These are phyloP conservation scores for Tuber microsphaerosporum DNA, from an alignment of 495 filamentous ascomycete species.

Conservation along the genomic window DNA sequence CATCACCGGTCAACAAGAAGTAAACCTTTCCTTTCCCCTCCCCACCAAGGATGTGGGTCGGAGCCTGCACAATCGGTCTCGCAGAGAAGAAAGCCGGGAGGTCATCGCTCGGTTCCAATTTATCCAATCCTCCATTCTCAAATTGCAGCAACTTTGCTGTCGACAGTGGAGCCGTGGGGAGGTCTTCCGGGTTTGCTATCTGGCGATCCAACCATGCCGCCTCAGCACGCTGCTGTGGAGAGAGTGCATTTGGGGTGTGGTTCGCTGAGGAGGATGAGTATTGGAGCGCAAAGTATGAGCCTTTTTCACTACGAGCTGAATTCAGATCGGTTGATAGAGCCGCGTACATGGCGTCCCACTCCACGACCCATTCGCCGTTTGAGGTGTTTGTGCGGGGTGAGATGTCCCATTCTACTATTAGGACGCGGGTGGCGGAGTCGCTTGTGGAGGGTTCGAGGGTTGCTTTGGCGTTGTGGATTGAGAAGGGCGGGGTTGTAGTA, in stretches of 20 bases:
- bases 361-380: constrained; percentile 38
- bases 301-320: constrained; percentile 37
- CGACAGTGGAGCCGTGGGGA: constrained; percentile 30
- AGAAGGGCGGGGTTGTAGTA: constrained; percentile 5
- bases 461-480: constrained; percentile 22
- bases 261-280: constrained; percentile 17
- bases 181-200: constrained; percentile 7
- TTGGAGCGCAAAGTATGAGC: constrained; percentile 38
- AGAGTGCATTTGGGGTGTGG: constrained; percentile 19
- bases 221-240: constrained; percentile 18
- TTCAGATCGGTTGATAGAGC: constrained; percentile 26
- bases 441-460: constrained; percentile 23
- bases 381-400: neutral
- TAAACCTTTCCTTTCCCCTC: constrained; percentile 23
- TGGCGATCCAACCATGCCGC: constrained; percentile 10
- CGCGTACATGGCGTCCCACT: constrained; percentile 40
- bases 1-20: constrained; percentile 31
- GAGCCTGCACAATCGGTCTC: constrained; percentile 41
- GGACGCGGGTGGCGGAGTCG: constrained; percentile 33
- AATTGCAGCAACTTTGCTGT: constrained; percentile 38
- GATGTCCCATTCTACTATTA: constrained; percentile 34
- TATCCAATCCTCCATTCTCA: constrained; percentile 34
- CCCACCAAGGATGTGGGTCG: constrained; percentile 33
- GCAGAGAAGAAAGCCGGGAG: constrained; percentile 31
- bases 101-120: constrained; percentile 36